phyloP scores from a whole-genome alignment of 495 filamentous ascomycete genomes.

The Platismatia glauca region DNA sequence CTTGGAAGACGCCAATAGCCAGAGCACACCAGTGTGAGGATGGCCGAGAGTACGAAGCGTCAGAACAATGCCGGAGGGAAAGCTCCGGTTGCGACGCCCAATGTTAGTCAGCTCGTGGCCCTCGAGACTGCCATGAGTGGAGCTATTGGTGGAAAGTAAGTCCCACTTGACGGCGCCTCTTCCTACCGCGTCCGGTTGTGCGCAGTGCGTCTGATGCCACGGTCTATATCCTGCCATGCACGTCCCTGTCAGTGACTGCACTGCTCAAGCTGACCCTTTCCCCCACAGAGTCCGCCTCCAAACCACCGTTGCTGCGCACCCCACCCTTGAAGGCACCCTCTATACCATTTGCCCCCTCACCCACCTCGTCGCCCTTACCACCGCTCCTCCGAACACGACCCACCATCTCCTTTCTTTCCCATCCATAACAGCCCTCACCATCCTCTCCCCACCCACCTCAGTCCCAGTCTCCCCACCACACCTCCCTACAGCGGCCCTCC shows the following conservation, averaged over 20 bases:
- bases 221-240: neutral
- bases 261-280: conserved; percentile 5
- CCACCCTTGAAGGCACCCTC: conserved; percentile 53
- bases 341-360: conserved; percentile 60
- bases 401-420: conserved; percentile 53
- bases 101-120: conserved; percentile 26
- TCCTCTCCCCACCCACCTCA: conserved; percentile 30
- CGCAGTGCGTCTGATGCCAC: neutral
- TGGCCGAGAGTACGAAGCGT: conserved; percentile 37
- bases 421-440: conserved; percentile 31
- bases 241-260: neutral
- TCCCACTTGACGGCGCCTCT: neutral
- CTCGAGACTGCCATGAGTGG: conserved; percentile 41
- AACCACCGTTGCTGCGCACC: conserved; percentile 42
- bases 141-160: conserved; percentile 46
- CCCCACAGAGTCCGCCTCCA: conserved; percentile 49
- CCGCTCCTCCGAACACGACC: conserved; percentile 28
- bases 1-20: conserved; percentile 8
- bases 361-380: conserved; percentile 56
- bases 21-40: conserved; percentile 23
- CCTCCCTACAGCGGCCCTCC: conserved; percentile 46
- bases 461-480: neutral
- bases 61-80: conserved; percentile 36
- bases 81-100: conserved; percentile 26
- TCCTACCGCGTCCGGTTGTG: neutral